Evolutionary conservation across 345 rosid genomes (phyloP).

Genomic region (Gossypium stocksii): DNA sequence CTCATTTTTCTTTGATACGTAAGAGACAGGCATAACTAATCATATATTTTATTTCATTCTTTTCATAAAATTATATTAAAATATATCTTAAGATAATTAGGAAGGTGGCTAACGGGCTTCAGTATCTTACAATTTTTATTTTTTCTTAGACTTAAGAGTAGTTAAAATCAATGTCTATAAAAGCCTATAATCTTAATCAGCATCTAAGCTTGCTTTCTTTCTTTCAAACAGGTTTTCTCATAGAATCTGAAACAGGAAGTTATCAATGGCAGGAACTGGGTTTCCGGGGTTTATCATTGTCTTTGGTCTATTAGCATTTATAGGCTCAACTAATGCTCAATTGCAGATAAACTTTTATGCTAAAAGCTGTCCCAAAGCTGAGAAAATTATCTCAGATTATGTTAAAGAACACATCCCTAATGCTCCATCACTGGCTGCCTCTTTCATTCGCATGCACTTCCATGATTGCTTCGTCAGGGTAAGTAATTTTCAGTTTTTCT

Average conservation of each 20-base stretch:
- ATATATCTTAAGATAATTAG: background rate
- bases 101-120: background rate
- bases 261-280: constrained; percentile 22
- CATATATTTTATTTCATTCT: background rate
- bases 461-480: constrained; percentile 92
- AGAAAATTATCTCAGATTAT: constrained; percentile 50
- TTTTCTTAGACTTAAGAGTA: background rate
- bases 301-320: constrained; percentile 28
- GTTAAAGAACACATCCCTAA: constrained; percentile 53
- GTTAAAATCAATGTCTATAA: constrained; percentile 17
- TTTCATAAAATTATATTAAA: constrained; percentile 2
- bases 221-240: background rate
- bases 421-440: constrained; percentile 74
- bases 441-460: constrained; percentile 78
- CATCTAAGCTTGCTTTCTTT: constrained; percentile 1
- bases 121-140: background rate
- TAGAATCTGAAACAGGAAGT: background rate
- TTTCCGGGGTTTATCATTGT: background rate
- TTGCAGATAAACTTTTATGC: constrained; percentile 53
- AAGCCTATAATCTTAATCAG: background rate
- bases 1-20: background rate
- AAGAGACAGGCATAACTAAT: background rate
- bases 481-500: background rate
- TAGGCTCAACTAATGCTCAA: constrained; percentile 46
- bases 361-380: constrained; percentile 72